Base-by-base conservation (phyloP, 2,329 filamentous ascomycete genomes). In the Colletotrichum sansevieriae region DNA sequence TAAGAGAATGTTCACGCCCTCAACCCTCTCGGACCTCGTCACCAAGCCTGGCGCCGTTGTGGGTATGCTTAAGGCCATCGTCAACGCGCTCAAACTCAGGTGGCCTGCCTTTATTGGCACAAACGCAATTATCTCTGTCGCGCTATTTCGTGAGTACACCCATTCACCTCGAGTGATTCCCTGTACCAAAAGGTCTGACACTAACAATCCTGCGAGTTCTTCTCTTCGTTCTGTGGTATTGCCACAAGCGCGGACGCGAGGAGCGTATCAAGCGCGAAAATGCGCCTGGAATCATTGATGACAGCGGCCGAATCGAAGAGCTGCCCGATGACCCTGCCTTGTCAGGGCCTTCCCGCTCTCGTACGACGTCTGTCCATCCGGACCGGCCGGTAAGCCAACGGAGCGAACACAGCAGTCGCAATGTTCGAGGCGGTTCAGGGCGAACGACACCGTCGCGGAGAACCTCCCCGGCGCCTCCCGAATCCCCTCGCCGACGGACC, bases 221-320 rank as follows among this genome's bases (percentile, higher is more conserved):
- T 15, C 87, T 99, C 65, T 96, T 97, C 77, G 93, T 97, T 51
- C 90, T 98, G 74, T 99, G 95, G 95, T 99, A 98, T 82, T 98
- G 95, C 82, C 92, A 98, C 81, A 98, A 98, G 83, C 92, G 96
- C 62, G 96, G 96, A 44, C 90, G 90, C 51, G 95, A 99, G 82
- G 90, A 90, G 7, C 88, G 96, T 58, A 87, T 98, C 12, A 91
- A 92, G 76, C 88, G 78, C 58, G 86, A 88, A 75, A 81, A 81
- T 60, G 73, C 78, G 1, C 78, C 76, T 11, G 74, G 73, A 20
- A 70, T 74, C 13, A 72, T 83, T 41, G 80, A 82, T 29, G 82
- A 77, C 12, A 75, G 76, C 64, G 73, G 78, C 33, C 79, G 83
- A 25, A 78, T 86, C 49, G 84, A 87, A 73, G 84, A 87, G 73